Evolutionary conservation across 2,329 filamentous ascomycete species (phyloP).

Genomic region (Cladosporium sp.): DNA sequence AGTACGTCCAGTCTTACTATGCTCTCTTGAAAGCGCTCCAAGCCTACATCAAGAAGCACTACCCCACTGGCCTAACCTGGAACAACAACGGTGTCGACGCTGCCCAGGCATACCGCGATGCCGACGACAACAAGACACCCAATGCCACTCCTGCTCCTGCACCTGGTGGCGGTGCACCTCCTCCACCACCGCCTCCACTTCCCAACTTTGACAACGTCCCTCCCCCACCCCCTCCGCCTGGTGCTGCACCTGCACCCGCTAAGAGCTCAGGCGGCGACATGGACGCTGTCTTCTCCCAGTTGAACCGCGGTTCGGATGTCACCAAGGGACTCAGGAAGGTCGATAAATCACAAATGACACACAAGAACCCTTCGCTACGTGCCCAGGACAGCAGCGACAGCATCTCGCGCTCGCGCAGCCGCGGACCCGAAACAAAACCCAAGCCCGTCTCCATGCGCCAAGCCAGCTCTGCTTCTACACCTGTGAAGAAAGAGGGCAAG

Average conservation of each 20-base stretch:
- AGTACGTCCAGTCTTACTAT: conserved; percentile 93
- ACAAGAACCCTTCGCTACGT: conserved; percentile 90
- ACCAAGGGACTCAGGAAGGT: conserved; percentile 89
- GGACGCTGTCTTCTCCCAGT: conserved; percentile 82
- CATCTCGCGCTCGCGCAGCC: conserved; percentile 67
- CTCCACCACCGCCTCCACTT: conserved; percentile 62
- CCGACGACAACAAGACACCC: conserved; percentile 41
- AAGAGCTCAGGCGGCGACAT: conserved; percentile 55
- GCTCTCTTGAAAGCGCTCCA: conserved; percentile 79
- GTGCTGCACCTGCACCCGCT: conserved; percentile 40
- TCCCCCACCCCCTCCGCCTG: conserved; percentile 62
- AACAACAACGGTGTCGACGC: conserved; percentile 73
- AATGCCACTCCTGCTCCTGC: conserved; percentile 47
- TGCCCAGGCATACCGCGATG: conserved; percentile 61
- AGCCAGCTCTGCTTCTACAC: conserved; percentile 31
- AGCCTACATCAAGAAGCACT: conserved; percentile 81
- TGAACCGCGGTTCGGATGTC: conserved; percentile 85
- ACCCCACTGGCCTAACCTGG: conserved; percentile 76
- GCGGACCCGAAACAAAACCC: conserved; percentile 69
- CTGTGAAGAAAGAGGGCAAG: conserved; percentile 31
- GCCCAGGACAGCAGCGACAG: conserved; percentile 56
- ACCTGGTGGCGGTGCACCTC: conserved; percentile 53
- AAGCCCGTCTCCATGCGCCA: conserved; percentile 48
- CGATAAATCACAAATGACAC: conserved; percentile 93
- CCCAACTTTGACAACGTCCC: conserved; percentile 42